These are phyloP conservation scores for Trichoderma sp. DNA, from an alignment of 2,329 filamentous ascomycete species.

Conservation along the genomic window DNA sequence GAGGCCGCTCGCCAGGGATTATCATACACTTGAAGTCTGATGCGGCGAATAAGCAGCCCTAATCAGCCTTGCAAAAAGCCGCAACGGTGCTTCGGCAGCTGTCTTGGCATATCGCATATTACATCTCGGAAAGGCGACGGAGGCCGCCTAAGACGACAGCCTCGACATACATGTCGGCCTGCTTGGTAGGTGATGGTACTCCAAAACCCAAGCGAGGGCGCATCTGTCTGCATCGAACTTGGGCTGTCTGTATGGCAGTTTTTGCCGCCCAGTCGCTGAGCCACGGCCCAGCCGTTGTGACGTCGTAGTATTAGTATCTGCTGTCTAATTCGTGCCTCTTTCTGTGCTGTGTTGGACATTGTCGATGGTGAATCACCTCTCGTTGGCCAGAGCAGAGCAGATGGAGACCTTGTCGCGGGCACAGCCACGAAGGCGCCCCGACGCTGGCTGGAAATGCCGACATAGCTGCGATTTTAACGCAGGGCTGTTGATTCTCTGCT, in stretches of 20 bases:
- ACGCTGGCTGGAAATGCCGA: constrained; percentile 13
- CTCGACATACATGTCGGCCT: background rate
- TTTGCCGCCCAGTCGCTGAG: background rate
- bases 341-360: background rate
- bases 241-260: background rate
- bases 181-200: background rate
- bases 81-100: background rate
- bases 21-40: background rate
- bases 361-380: background rate
- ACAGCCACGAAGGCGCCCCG: constrained; percentile 8
- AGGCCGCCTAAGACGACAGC: constrained; percentile 1
- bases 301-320: background rate
- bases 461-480: background rate
- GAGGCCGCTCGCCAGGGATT: constrained; percentile 9
- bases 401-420: background rate
- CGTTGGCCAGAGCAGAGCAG: background rate
- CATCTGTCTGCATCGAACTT: background rate
- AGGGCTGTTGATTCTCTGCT: background rate
- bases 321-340: background rate
- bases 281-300: background rate
- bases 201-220: background rate
- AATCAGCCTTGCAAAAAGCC: constrained; percentile 21
- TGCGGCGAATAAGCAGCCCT: background rate
- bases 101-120: background rate
- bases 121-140: background rate